Base-by-base conservation (phyloP, 1,139 yeast species). In the Lodderomyces margitis region DNA sequence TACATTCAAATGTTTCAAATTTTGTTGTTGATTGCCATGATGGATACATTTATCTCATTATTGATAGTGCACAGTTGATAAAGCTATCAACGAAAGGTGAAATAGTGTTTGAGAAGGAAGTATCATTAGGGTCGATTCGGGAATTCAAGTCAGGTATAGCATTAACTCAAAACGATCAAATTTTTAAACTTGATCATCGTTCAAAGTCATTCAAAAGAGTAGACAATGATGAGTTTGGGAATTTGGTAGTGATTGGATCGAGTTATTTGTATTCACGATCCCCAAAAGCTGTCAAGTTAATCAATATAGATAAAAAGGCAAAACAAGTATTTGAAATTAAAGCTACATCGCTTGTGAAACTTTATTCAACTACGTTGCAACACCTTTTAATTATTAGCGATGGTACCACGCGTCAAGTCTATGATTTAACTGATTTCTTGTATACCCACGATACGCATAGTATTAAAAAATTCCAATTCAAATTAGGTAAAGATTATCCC, bases 401-500 rank as follows among this genome's bases (percentile, higher is more conserved):
- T 23, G 37, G 28, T 1, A 37, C 21, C 16, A 10, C 37, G 10
- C 53, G 56, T 36, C 46, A 48, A n/a, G 50, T 64, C 11, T 55
- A 55, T 34, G 69, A 67, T 43, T 51, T 68, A 37, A 55, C 62
- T 7, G 66, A 65, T 43, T 62, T 58, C 28, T 53, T 62, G 40
- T 41, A 50, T 3, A 51, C 59, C 12, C 49, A 50, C 27, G 61
- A 60, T 34, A 34, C 59, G 1, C 41, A 41, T 3, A 48, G 53
- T 35, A 51, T 51, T 8, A 48, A 47, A 32, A 43, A 46, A 27
- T 34, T 49, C 11, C 47, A 24, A 45, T 54, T 45, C 14, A 51
- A 46, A 37, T 23, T 41, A 5, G 31, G 39, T 2, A 12, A 12
- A 12, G 21, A 37, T 34, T 37, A 23, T 41, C 41, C 48, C 15